Percentiles rank a stretch among this genome's conserved stretches.
phyloP scores from a whole-genome alignment of 768 basidiomycete genomes.

The Clathrus columnatus region DNA sequence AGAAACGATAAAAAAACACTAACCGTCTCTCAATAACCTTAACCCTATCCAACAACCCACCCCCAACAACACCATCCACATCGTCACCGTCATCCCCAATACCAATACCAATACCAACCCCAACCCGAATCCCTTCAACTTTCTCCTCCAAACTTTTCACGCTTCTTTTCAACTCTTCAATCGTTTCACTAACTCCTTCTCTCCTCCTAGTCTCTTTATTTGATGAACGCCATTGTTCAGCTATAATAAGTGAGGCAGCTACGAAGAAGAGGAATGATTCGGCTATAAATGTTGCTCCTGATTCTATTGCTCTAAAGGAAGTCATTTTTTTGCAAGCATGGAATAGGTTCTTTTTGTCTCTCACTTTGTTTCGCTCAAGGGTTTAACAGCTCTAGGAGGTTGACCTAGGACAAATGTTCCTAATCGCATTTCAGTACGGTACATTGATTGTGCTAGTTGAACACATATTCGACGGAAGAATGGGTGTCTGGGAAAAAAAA shows the following conservation, averaged over 20 bases:
- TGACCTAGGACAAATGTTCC: constrained; percentile 74
- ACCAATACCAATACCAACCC: constrained; percentile 25
- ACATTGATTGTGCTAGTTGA: constrained; percentile 65
- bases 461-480: constrained; percentile 65
- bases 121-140: constrained; percentile 32
- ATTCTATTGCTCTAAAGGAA: constrained; percentile 62
- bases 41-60: no score
- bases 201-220: constrained; percentile 62
- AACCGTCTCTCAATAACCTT: no score
- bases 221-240: constrained; percentile 69
- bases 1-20: no score
- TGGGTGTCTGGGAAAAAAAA: constrained; percentile 44
- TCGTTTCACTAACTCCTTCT: constrained; percentile 60
- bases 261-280: constrained; percentile 81
- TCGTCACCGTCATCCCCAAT: neutral
- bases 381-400: constrained; percentile 59
- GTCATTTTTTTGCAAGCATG: neutral
- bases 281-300: constrained; percentile 75
- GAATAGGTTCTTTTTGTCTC: constrained; percentile 11
- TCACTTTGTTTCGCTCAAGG: constrained; percentile 68
- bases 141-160: constrained; percentile 38
- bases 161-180: constrained; percentile 46
- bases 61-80: neutral
- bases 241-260: constrained; percentile 62
- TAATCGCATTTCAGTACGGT: constrained; percentile 62